A percentile compares a stretch with the other conserved stretches of the same genome.
Conservation (phyloP, 73 alveolate genomes). For the Diophrys sp. region DNA sequence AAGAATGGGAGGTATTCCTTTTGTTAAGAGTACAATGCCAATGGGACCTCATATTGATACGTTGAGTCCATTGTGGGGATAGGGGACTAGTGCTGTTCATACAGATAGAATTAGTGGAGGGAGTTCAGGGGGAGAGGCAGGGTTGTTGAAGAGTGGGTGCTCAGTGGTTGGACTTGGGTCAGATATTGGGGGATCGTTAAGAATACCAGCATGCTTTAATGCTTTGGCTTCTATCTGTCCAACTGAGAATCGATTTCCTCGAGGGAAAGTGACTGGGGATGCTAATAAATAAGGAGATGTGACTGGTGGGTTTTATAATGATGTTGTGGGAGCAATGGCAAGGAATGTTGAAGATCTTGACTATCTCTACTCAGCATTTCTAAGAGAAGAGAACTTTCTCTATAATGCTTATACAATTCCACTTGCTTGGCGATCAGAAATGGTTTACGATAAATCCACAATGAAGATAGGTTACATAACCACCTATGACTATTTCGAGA, state of each 20-base stretch:
- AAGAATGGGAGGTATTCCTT: conserved; percentile 46
- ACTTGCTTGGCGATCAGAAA: conserved; percentile 12
- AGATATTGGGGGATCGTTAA: conserved; percentile 53
- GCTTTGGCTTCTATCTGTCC: conserved; percentile 47
- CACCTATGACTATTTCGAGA: neutral
- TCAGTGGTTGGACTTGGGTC: conserved; percentile 50
- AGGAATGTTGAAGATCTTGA: conserved; percentile 62
- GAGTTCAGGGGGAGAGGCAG: conserved; percentile 72
- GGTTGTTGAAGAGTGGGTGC: conserved; percentile 26
- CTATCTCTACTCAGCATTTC: conserved; percentile 24
- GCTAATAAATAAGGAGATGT: neutral
- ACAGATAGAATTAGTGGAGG: conserved; percentile 50
- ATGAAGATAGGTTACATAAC: neutral
- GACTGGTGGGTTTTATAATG: neutral
- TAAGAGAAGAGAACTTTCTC: conserved; percentile 1
- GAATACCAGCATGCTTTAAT: conserved; percentile 52
- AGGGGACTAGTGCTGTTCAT: conserved; percentile 49
- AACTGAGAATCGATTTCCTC: conserved; percentile 24
- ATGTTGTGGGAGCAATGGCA: conserved; percentile 63
- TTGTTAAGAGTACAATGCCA: conserved; percentile 29
- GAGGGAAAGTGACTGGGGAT: neutral
- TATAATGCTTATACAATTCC: conserved; percentile 19
- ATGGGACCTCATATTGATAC: conserved; percentile 24
- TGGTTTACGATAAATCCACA: conserved; percentile 3
- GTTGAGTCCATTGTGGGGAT: conserved; percentile 29